Conservation (phyloP, 1,139 yeast genomes). For the Yamadazyma mexicana region DNA sequence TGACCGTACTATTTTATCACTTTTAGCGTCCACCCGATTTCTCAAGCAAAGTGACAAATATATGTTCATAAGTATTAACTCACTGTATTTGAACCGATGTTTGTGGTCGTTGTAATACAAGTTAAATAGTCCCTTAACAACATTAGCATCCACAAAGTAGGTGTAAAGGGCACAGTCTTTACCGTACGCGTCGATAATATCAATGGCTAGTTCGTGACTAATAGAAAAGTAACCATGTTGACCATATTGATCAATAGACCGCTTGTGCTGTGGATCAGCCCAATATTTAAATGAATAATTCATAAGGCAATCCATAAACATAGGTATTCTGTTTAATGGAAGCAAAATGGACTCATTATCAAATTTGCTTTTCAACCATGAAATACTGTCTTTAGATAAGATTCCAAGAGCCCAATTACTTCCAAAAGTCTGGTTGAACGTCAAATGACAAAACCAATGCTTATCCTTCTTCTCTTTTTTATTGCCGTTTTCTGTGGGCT, state of each 20-base stretch:
- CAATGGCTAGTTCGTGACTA: slow-evolving; percentile 24
- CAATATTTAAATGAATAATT: slow-evolving; percentile 25
- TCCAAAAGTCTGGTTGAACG: slow-evolving; percentile 21
- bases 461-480: too few species aligned
- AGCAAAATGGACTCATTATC: slow-evolving; percentile 24
- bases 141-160: slow-evolving; percentile 14
- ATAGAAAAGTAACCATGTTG: slow-evolving; percentile 30
- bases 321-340: slow-evolving; percentile 36
- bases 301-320: slow-evolving; percentile 23
- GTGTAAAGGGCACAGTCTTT: slow-evolving; percentile 15
- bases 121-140: slow-evolving; percentile 22
- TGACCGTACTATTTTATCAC: slow-evolving; percentile 2
- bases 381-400: slow-evolving; percentile 34
- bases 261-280: slow-evolving; percentile 33
- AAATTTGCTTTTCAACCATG: slow-evolving; percentile 30
- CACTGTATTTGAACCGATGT: slow-evolving; percentile 25
- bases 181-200: slow-evolving; percentile 25
- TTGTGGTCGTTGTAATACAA: slow-evolving; percentile 19
- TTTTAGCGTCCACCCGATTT: slow-evolving; percentile 19
- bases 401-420: slow-evolving; percentile 36
- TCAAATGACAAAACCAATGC: not conserved
- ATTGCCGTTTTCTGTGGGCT: too few species aligned
- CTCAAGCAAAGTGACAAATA: slow-evolving; percentile 26
- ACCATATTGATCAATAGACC: slow-evolving; percentile 18
- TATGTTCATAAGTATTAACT: slow-evolving; percentile 32